A percentile compares a stretch with the other conserved stretches of the same genome.
Conservation (phyloP, 352 stramenopile genomes). For the Globisporangium canariense region DNA sequence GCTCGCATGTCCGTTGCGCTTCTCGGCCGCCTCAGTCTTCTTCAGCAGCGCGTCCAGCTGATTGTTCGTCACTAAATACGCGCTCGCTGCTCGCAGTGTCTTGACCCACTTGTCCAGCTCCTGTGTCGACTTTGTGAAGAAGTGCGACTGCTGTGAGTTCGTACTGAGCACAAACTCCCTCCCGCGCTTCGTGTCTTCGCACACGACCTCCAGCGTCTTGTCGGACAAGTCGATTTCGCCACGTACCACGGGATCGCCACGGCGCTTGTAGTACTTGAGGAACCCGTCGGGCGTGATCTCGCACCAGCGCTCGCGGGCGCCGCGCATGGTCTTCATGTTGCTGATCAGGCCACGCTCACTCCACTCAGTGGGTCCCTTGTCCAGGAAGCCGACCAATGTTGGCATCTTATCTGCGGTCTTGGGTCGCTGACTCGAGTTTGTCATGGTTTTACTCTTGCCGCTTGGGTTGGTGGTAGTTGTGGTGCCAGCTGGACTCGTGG, state of each 20-base stretch:
- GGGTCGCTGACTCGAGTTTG: slow-evolving; percentile 11
- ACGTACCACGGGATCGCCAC: slow-evolving; percentile 75
- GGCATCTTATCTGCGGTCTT: slow-evolving; percentile 64
- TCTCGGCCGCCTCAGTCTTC: slow-evolving; percentile 30
- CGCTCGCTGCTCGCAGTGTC: slow-evolving; percentile 63
- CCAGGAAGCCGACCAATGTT: slow-evolving; percentile 70
- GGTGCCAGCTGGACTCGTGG: slow-evolving; percentile 7
- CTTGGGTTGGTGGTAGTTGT: slow-evolving; percentile 19
- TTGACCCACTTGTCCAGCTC: slow-evolving; percentile 82
- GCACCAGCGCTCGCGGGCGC: slow-evolving; percentile 81
- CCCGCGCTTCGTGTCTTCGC: slow-evolving; percentile 65
- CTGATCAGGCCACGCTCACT: slow-evolving; percentile 69
- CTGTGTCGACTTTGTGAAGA: slow-evolving; percentile 70
- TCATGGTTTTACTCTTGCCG: neutral
- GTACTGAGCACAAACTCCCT: slow-evolving; percentile 83
- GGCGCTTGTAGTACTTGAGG: slow-evolving; percentile 87
- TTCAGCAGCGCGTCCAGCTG: slow-evolving; percentile 27
- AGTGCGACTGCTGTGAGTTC: slow-evolving; percentile 83
- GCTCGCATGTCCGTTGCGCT: slow-evolving; percentile 7
- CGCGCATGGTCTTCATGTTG: slow-evolving; percentile 86
- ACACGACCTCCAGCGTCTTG: slow-evolving; percentile 77
- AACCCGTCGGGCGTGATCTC: slow-evolving; percentile 67
- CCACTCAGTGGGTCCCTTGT: slow-evolving; percentile 87
- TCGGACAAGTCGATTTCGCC: slow-evolving; percentile 81
- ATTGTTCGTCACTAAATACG: slow-evolving; percentile 53